Percentiles rank a stretch among this genome's conserved stretches.
These are phyloP conservation scores for Cystobasidium tubakii DNA, from an alignment of 768 basidiomycete genomes.

Conservation along the genomic window DNA sequence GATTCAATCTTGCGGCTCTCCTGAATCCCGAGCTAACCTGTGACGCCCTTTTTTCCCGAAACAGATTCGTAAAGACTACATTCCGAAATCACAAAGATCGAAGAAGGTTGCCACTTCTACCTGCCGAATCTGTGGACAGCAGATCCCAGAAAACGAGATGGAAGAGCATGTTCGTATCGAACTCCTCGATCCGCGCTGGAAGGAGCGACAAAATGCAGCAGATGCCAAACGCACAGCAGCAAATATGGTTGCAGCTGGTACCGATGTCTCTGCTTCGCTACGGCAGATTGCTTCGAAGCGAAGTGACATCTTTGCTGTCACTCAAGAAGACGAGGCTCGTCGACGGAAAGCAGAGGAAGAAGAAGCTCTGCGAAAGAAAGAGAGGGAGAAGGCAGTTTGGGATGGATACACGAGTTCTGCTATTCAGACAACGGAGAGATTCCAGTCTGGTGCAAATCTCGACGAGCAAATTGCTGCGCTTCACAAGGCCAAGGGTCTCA, in stretches of 20 bases:
- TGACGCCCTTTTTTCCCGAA: no score
- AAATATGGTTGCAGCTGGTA: slow-evolving; percentile 54
- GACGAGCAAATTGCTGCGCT: slow-evolving; percentile 98
- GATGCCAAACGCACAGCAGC: slow-evolving; percentile 74
- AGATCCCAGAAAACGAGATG: slow-evolving; percentile 89
- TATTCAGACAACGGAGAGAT: slow-evolving; percentile 83
- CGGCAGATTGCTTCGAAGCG: slow-evolving; percentile 89
- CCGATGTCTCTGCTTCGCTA: slow-evolving; percentile 88
- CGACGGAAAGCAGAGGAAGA: slow-evolving; percentile 74
- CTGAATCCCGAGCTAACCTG: no score
- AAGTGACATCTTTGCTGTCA: slow-evolving; percentile 93
- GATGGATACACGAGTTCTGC: slow-evolving; percentile 96
- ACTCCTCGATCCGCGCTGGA: slow-evolving; percentile 94
- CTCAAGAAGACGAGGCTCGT: slow-evolving; percentile 76
- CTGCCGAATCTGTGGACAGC: slow-evolving; percentile 90
- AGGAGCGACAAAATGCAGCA: slow-evolving; percentile 80
- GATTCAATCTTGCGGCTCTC: no score
- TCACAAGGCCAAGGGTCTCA: slow-evolving; percentile 75
- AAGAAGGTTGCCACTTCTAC: slow-evolving; percentile 61
- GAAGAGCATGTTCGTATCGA: slow-evolving; percentile 99
- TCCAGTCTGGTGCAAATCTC: slow-evolving; percentile 84
- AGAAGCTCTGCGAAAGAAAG: slow-evolving; percentile 70
- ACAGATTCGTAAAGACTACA: slow-evolving; percentile 94
- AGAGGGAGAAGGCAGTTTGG: slow-evolving; percentile 94
- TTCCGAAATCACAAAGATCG: slow-evolving; percentile 62